Evolutionary conservation across 805 yeast species (phyloP).

Genomic region (Saccharomycopsis sp.): DNA sequence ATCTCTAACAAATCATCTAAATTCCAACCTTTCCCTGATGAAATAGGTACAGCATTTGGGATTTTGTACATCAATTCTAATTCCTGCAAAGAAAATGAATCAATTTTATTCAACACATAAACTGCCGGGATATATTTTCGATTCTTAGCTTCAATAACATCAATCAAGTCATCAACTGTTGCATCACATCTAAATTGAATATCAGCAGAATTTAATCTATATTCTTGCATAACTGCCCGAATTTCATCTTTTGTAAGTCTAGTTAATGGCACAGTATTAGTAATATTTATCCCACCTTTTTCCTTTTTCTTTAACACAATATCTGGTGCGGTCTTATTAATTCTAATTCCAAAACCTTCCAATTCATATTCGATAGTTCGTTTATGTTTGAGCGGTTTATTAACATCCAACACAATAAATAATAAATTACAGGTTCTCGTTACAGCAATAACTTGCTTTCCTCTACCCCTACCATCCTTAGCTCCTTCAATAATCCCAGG

Average conservation of each 20-base stretch:
- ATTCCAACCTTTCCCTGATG: constrained; percentile 96
- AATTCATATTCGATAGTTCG: constrained; percentile 89
- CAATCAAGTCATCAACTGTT: constrained; percentile 93
- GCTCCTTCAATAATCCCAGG: constrained; percentile 93
- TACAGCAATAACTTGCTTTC: constrained; percentile 96
- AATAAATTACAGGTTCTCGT: constrained; percentile 95
- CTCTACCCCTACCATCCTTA: constrained; percentile 87
- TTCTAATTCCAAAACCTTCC: constrained; percentile 95
- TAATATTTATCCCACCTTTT: constrained; percentile 90
- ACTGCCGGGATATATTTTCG: constrained; percentile 94
- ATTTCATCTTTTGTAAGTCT: constrained; percentile 90
- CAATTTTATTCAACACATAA: constrained; percentile 92
- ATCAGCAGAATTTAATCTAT: constrained; percentile 91
- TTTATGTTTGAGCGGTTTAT: constrained; percentile 92
- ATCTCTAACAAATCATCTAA: constrained; percentile 86
- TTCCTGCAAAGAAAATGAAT: constrained; percentile 89
- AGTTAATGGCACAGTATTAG: constrained; percentile 88
- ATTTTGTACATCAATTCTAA: constrained; percentile 83
- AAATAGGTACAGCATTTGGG: constrained; percentile 95
- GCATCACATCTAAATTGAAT: constrained; percentile 97
- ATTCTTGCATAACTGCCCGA: constrained; percentile 93
- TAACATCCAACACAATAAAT: constrained; percentile 91
- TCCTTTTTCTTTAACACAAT: constrained; percentile 89
- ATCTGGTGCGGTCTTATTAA: constrained; percentile 89
- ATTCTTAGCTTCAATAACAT: constrained; percentile 81